Evolutionary conservation across 495 filamentous ascomycete genomes (phyloP).

Genomic region (Talaromyces borbonicus): DNA sequence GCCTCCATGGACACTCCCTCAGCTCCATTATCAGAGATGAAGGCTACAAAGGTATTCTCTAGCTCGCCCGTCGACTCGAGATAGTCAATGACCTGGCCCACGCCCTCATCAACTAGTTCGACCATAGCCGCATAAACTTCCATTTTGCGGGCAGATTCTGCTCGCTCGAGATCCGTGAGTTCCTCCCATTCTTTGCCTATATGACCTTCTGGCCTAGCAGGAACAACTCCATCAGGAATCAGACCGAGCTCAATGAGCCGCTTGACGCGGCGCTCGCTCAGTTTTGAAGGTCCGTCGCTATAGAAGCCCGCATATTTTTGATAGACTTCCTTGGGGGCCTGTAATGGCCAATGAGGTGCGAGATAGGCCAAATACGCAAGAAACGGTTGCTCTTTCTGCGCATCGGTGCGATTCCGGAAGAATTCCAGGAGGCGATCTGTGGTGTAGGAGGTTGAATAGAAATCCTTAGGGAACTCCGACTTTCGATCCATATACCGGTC

Average conservation of each 20-base stretch:
- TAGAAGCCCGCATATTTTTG: constrained; percentile 46
- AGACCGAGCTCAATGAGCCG: constrained; percentile 28
- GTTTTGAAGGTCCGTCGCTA: constrained; percentile 43
- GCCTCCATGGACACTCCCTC: too few species aligned
- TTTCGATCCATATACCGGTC: too few species aligned
- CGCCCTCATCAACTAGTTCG: constrained; percentile 49
- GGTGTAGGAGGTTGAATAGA: background rate
- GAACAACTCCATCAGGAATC: constrained; percentile 30
- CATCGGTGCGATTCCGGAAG: constrained; percentile 36
- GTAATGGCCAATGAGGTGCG: constrained; percentile 53
- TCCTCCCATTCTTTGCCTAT: constrained; percentile 44
- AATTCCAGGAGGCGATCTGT: constrained; percentile 37
- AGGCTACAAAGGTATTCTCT: too few species aligned
- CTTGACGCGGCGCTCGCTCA: background rate
- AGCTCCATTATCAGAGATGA: too few species aligned
- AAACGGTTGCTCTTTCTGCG: constrained; percentile 43
- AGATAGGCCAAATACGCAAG: constrained; percentile 51
- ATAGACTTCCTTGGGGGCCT: constrained; percentile 42
- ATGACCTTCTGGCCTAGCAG: constrained; percentile 31
- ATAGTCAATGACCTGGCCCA: too few species aligned
- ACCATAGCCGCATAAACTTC: constrained; percentile 58
- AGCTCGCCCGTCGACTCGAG: too few species aligned
- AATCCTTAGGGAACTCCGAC: too few species aligned
- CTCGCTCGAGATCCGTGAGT: constrained; percentile 38
- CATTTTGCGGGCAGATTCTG: constrained; percentile 45